Conservation (phyloP, 2,329 filamentous ascomycete species). For the Neofusicoccum ribis region DNA sequence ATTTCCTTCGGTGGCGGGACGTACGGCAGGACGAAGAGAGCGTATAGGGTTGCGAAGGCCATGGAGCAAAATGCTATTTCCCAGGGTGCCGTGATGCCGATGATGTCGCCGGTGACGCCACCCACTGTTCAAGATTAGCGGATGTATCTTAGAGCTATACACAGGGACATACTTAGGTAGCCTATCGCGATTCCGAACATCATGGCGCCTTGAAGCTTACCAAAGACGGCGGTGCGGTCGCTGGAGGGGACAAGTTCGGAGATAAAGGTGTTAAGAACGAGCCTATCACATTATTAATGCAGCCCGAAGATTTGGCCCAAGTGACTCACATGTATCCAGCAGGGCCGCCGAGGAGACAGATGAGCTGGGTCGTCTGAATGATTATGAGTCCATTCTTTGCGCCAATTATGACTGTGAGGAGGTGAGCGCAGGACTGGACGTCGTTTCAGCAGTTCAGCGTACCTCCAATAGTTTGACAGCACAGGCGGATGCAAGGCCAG, state of each 20-base stretch:
- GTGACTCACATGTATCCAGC: slow-evolving; percentile 51
- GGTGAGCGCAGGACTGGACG: neutral
- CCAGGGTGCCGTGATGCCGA: slow-evolving; percentile 66
- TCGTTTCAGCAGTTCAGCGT: neutral
- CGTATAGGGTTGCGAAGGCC: slow-evolving; percentile 43
- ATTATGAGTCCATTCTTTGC: slow-evolving; percentile 65
- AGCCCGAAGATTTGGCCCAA: too few species aligned
- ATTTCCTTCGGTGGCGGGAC: slow-evolving; percentile 49
- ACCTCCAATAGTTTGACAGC: slow-evolving; percentile 61
- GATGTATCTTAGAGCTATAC: too few species aligned
- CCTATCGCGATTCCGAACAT: slow-evolving; percentile 68
- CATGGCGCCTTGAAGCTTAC: slow-evolving; percentile 64
- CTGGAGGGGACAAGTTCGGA: slow-evolving; percentile 63
- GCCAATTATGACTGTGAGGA: slow-evolving; percentile 54
- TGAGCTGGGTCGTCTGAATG: slow-evolving; percentile 66
- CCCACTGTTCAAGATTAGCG: slow-evolving; percentile 45
- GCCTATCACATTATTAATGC: slow-evolving; percentile 45
- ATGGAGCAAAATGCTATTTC: slow-evolving; percentile 62
- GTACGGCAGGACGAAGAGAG: slow-evolving; percentile 46
- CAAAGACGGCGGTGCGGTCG: slow-evolving; percentile 64
- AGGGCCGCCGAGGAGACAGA: slow-evolving; percentile 68
- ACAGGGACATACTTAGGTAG: slow-evolving; percentile 46
- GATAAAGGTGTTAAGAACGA: slow-evolving; percentile 68
- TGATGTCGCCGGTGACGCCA: slow-evolving; percentile 63
- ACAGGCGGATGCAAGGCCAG: slow-evolving; percentile 64